Conservation (phyloP, 495 filamentous ascomycete genomes). For the Hypomontagnella submonticulosa region DNA sequence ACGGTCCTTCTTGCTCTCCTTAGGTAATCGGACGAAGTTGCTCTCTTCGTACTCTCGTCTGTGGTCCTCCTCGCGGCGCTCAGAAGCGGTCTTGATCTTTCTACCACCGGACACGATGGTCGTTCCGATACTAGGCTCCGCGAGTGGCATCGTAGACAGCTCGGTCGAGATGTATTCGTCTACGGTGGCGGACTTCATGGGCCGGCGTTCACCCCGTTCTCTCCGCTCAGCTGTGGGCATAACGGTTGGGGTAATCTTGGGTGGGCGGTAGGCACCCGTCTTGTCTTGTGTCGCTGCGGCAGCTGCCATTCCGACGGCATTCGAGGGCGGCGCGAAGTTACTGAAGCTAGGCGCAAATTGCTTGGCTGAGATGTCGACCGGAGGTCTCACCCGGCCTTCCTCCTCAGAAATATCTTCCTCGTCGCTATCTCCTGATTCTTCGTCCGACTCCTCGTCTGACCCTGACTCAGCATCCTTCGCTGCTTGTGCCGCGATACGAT, state of each 20-base stretch:
- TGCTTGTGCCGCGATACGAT: conserved; percentile 52
- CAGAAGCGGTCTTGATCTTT: conserved; percentile 74
- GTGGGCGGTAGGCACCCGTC: conserved; percentile 81
- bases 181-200: conserved; percentile 76
- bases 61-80: conserved; percentile 77
- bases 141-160: conserved; percentile 78
- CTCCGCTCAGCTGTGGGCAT: conserved; percentile 71
- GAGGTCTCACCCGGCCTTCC: conserved; percentile 59
- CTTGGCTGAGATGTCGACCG: conserved; percentile 59
- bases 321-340: conserved; percentile 55
- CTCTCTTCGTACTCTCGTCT: conserved; percentile 82
- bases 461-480: conserved; percentile 46
- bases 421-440: conserved; percentile 46
- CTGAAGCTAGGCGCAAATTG: conserved; percentile 72
- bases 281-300: conserved; percentile 47
- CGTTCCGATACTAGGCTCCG: conserved; percentile 84
- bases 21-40: conserved; percentile 86
- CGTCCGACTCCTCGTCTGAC: conserved; percentile 56
- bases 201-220: conserved; percentile 65
- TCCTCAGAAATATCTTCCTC: conserved; percentile 51
- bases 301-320: conserved; percentile 51
- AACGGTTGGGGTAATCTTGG: conserved; percentile 80
- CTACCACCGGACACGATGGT: conserved; percentile 79
- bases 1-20: conserved; percentile 80
- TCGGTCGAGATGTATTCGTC: conserved; percentile 88